Evolutionary conservation across 352 stramenopile species (phyloP), one percentile per base, ranked within the genome.

Genomic region (Phytopythium helicoides): DNA sequence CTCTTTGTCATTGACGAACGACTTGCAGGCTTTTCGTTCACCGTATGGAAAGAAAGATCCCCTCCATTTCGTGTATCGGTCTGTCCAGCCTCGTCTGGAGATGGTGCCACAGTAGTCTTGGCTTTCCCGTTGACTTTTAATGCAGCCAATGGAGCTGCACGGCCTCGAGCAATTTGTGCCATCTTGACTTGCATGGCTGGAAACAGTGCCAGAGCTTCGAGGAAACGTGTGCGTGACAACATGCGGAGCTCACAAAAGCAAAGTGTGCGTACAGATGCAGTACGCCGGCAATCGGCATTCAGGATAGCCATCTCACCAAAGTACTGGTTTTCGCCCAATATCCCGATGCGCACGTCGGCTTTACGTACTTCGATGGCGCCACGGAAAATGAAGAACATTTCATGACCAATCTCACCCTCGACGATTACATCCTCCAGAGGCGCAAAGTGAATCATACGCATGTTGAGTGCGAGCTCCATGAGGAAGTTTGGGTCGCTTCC

Each of bases 341-440:
- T 55, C 3, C 78, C 76, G 7, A 92, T 66, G 53, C 89, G 81
- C 23, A 74, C 42, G 18, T 64, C 75, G 11, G 64, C 72, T 46
- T 83, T 73, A 25, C 81, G 57, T 25, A 92, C 75, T 56, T 92
- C 81, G 26, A 89, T 78, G 9, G 82, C 78, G 4, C 81, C 81
- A 4, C 81, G 76, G 58, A 90, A 92, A 58, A 92, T 92, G 58
- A 89, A 92, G 52, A 92, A 92, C 81, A 92, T 92, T 47, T 92
- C 81, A 52, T 92, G 73, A 15, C 81, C 81, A 34, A 89, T 89
- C 54, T 92, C 81, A 19, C 81, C 81, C 41, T 92, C 81, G 3
- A 92, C 60, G 47, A 92, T 89, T 11, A 92, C 79, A 18, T 92
- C 81, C 56, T 92, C 81, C 12, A 87, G 54, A 0, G 81, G 81